Percentiles rank a stretch among this genome's conserved stretches.
Conservation (phyloP, 305 asterid genomes). For the Salvia sclarea region DNA sequence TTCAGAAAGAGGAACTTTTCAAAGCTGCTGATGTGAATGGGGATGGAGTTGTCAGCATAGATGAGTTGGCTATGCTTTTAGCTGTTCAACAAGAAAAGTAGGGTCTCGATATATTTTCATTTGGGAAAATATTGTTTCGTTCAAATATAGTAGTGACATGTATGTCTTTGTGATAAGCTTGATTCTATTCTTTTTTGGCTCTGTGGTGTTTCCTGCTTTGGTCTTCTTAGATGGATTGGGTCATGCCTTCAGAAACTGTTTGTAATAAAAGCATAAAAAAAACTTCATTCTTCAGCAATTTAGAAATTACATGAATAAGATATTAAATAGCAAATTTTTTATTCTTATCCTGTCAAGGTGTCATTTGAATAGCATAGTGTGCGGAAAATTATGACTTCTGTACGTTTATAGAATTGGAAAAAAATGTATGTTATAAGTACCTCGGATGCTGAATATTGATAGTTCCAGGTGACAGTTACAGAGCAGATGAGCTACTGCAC, state of each 20-base stretch:
- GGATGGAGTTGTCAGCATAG: constrained; percentile 90
- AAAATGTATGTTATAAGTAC: not conserved
- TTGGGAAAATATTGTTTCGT: constrained; percentile 10
- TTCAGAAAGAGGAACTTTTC: constrained; percentile 92
- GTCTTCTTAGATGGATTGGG: constrained; percentile 13
- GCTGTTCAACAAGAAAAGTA: constrained; percentile 90
- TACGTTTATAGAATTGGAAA: not conserved
- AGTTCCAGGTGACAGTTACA: constrained; percentile 9
- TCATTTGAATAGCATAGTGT: not conserved
- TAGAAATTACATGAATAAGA: not conserved
- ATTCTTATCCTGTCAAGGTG: not conserved
- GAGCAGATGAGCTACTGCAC: constrained; percentile 5
- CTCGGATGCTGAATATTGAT: constrained; percentile 16
- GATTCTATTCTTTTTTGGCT: constrained; percentile 9
- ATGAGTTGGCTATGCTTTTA: constrained; percentile 94
- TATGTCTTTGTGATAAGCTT: constrained; percentile 2
- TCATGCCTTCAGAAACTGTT: not conserved
- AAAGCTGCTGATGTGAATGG: constrained; percentile 89
- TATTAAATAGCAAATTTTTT: not conserved
- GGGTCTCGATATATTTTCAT: constrained; percentile 26
- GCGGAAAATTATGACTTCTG: not conserved
- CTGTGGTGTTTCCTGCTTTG: not conserved
- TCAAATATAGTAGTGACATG: not conserved
- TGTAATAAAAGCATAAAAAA: not conserved
- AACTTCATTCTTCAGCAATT: not conserved